phyloP scores from a whole-genome alignment of 495 filamentous ascomycete genomes.

The Cladorrhinum samala region DNA sequence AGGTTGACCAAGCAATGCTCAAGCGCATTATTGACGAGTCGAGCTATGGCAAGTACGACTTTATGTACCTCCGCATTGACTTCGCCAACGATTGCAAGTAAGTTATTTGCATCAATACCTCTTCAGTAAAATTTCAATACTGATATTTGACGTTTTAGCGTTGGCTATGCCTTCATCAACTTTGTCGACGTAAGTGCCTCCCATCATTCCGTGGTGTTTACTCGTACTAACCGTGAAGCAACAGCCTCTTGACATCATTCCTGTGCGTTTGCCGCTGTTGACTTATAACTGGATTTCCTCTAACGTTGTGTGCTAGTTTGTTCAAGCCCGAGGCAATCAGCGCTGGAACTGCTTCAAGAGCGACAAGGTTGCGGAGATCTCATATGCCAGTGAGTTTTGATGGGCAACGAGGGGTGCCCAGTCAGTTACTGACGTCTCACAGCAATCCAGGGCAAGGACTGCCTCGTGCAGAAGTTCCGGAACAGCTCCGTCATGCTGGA shows the following conservation, averaged over 20 bases:
- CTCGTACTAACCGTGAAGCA: slow-evolving; percentile 24
- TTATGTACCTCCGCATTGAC: slow-evolving; percentile 92
- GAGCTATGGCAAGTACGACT: slow-evolving; percentile 79
- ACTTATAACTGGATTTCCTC: background rate
- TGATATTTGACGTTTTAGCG: slow-evolving; percentile 51
- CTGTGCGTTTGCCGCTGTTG: slow-evolving; percentile 40
- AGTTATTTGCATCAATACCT: slow-evolving; percentile 23
- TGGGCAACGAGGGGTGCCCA: background rate
- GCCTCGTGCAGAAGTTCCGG: slow-evolving; percentile 86
- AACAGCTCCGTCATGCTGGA: slow-evolving; percentile 95
- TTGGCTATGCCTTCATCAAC: slow-evolving; percentile 98
- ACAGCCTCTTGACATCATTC: slow-evolving; percentile 66
- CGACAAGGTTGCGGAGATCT: slow-evolving; percentile 82
- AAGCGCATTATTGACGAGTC: slow-evolving; percentile 74
- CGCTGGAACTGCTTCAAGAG: slow-evolving; percentile 80
- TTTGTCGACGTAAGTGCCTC: slow-evolving; percentile 66
- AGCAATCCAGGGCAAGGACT: slow-evolving; percentile 90
- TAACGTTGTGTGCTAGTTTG: slow-evolving; percentile 55
- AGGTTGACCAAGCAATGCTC: slow-evolving; percentile 73
- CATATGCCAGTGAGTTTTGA: slow-evolving; percentile 75
- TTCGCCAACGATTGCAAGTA: slow-evolving; percentile 88
- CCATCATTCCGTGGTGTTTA: background rate
- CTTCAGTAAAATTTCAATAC: background rate
- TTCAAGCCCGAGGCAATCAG: slow-evolving; percentile 60
- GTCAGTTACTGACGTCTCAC: slow-evolving; percentile 11